Conservation (phyloP, 1,284 basidiomycete genomes). For the Trametes pubescens region DNA sequence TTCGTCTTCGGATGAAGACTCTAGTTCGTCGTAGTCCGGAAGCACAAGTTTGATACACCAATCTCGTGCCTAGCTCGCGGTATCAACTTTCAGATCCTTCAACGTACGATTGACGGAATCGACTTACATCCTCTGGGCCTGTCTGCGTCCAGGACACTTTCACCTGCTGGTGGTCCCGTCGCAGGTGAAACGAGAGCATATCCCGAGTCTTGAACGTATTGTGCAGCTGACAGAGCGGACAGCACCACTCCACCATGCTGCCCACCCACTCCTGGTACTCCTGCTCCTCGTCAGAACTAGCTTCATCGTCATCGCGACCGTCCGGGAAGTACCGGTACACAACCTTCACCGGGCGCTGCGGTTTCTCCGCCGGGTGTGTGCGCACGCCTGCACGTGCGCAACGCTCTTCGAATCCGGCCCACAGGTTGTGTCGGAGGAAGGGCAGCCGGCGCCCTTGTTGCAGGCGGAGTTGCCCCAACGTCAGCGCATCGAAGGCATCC, state of each 20-base stretch:
- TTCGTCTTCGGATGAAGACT: conserved; percentile 26
- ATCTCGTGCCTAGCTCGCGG: conserved; percentile 5
- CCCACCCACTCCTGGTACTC: conserved; percentile 31
- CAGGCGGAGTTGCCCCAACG: conserved; percentile 37
- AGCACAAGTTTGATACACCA: conserved; percentile 33
- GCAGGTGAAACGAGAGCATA: conserved; percentile 62
- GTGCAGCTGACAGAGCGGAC: conserved; percentile 69
- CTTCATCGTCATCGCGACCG: conserved; percentile 11
- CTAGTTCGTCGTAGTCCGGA: conserved; percentile 27
- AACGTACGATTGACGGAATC: not conserved
- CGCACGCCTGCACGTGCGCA: conserved; percentile 17
- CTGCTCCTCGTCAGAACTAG: conserved; percentile 20
- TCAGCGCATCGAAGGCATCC: conserved; percentile 43
- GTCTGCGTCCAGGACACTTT: conserved; percentile 52
- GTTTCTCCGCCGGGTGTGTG: conserved; percentile 29
- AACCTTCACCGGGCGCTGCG: conserved; percentile 39
- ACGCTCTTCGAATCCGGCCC: conserved; percentile 42
- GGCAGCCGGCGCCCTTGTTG: conserved; percentile 48
- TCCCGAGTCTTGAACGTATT: conserved; percentile 54
- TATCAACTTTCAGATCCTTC: not conserved
- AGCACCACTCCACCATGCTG: conserved; percentile 52
- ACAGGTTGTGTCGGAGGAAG: conserved; percentile 60
- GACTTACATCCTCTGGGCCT: conserved; percentile 23
- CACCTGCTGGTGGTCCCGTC: conserved; percentile 61
- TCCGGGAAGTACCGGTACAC: conserved; percentile 39